These are phyloP conservation scores for Potentilla sterilis DNA, from an alignment of 306 rosid species.

Conservation along the genomic window DNA sequence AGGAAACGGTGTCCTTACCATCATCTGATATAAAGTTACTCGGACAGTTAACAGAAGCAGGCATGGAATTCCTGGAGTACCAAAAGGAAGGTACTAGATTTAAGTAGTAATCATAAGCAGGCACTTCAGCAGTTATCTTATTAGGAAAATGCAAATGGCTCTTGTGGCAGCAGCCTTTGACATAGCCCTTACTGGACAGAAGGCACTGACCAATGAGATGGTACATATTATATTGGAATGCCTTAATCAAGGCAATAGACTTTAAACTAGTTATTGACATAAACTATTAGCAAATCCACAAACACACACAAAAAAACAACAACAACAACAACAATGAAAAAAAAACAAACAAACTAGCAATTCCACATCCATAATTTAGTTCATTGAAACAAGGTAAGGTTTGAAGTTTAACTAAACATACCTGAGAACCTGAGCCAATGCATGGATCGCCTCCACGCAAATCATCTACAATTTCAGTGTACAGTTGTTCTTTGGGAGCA, in stretches of 20 bases:
- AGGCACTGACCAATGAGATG: background rate
- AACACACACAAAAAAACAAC: too few relatives aligned
- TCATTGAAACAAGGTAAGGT: background rate
- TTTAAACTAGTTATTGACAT: background rate
- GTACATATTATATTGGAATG: background rate
- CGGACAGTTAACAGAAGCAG: constrained; percentile 13
- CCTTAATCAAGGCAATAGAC: background rate
- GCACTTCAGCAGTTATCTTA: background rate
- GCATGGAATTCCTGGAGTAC: background rate
- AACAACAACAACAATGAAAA: background rate
- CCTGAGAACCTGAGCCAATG: constrained; percentile 99
- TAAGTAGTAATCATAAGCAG: background rate
- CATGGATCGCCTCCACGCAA: constrained; percentile 91
- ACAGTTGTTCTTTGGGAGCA: constrained; percentile 88
- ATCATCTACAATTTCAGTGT: constrained; percentile 89
- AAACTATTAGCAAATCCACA: background rate
- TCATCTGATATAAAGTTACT: background rate
- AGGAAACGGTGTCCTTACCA: constrained; percentile 6
- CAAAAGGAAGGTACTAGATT: background rate
- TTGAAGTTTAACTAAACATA: constrained; percentile 31
- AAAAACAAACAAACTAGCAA: background rate
- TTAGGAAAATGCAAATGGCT: background rate
- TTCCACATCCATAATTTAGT: background rate
- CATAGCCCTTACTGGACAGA: background rate
- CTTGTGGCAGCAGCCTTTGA: background rate